Percentiles rank a stretch among this genome's conserved stretches.
phyloP scores from a whole-genome alignment of 495 filamentous ascomycete genomes.

The Talaromyces stipitatus region DNA sequence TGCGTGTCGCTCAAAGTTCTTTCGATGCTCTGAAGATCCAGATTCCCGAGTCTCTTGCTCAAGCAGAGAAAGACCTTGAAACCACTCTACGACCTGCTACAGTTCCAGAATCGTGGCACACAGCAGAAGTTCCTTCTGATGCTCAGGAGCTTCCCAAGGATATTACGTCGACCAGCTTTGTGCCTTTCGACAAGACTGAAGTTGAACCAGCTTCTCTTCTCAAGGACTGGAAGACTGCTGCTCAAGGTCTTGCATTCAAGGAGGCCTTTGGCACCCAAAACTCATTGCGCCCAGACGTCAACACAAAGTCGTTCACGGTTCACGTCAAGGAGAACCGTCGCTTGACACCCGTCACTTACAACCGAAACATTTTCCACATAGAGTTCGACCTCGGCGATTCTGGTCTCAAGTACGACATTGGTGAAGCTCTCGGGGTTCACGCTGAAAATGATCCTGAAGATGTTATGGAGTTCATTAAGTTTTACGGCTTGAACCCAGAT shows the following conservation, averaged over 20 bases:
- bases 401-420: conserved; percentile 90
- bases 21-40: conserved; percentile 47
- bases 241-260: conserved; percentile 86
- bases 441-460: conserved; percentile 79
- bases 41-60: conserved; percentile 47
- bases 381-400: conserved; percentile 92
- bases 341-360: conserved; percentile 80
- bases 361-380: conserved; percentile 99
- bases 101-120: conserved; percentile 71
- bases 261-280: conserved; percentile 76
- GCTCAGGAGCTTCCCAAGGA: conserved; percentile 45
- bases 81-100: conserved; percentile 64
- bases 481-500: conserved; percentile 74
- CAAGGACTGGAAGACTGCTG: conserved; percentile 69
- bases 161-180: conserved; percentile 72
- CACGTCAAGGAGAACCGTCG: conserved; percentile 92
- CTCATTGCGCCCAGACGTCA: conserved; percentile 74
- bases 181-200: conserved; percentile 70
- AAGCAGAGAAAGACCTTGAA: conserved; percentile 58
- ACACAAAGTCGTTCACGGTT: conserved; percentile 77
- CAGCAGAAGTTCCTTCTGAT: conserved; percentile 50
- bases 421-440: conserved; percentile 96
- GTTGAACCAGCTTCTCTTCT: conserved; percentile 56
- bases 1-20: conserved; percentile 60
- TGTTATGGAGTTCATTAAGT: conserved; percentile 78